These are phyloP conservation scores for Sarocladium oryzae DNA, from an alignment of 2,329 filamentous ascomycete genomes.

Conservation along the genomic window DNA sequence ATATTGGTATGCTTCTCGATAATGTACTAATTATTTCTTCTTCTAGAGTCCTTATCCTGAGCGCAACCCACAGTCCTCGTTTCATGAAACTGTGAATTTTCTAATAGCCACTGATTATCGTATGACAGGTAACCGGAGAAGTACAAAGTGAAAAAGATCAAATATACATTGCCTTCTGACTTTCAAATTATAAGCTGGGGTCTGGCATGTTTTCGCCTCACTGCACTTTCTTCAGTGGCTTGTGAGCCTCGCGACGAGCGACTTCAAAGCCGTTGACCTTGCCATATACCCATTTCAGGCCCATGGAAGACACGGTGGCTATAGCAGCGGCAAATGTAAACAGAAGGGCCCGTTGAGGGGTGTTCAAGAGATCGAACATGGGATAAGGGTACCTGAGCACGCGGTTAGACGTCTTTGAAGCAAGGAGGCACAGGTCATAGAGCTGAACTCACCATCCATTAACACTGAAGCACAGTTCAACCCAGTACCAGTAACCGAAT, in stretches of 20 bases:
- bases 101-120: too few relatives aligned
- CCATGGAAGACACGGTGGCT: slow-evolving; percentile 64
- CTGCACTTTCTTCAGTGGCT: slow-evolving; percentile 25
- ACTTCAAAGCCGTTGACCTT: slow-evolving; percentile 53
- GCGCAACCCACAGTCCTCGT: too few relatives aligned
- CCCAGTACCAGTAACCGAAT: slow-evolving; percentile 69
- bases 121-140: too few relatives aligned
- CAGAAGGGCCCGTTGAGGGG: slow-evolving; percentile 57
- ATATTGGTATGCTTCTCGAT: too few relatives aligned
- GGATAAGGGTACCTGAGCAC: slow-evolving; percentile 72
- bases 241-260: slow-evolving; percentile 23
- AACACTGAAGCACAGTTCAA: slow-evolving; percentile 61
- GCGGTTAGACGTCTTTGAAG: not conserved
- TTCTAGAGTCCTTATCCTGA: too few relatives aligned
- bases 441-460: slow-evolving; percentile 53
- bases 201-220: too few relatives aligned
- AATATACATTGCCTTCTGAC: too few relatives aligned
- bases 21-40: too few relatives aligned
- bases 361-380: slow-evolving; percentile 64
- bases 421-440: not conserved
- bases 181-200: too few relatives aligned
- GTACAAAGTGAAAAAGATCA: too few relatives aligned
- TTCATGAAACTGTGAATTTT: too few relatives aligned
- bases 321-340: slow-evolving; percentile 63
- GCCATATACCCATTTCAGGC: slow-evolving; percentile 64